Evolutionary conservation across 2,329 filamentous ascomycete species (phyloP).

Genomic region (Fusarium kyushuense): DNA sequence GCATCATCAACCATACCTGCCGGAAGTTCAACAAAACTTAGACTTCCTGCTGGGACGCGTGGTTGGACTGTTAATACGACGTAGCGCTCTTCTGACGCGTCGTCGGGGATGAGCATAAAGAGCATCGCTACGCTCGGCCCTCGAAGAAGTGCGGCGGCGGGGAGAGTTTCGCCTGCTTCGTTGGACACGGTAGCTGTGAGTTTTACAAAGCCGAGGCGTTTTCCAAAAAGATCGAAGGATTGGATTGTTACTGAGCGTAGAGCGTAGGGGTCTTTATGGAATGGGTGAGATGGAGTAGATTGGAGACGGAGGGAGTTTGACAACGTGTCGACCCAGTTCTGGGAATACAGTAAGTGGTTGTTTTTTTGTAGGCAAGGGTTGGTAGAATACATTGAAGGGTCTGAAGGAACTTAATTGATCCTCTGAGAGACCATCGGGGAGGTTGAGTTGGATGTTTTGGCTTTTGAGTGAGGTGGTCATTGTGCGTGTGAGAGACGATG

Average conservation of each 20-base stretch:
- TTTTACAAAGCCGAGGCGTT: slow-evolving; percentile 68
- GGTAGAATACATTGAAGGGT: slow-evolving; percentile 60
- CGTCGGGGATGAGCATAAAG: slow-evolving; percentile 66
- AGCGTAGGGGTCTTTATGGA: slow-evolving; percentile 65
- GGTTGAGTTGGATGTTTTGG: slow-evolving; percentile 56
- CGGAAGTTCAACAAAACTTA: slow-evolving; percentile 68
- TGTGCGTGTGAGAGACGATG: slow-evolving; percentile 8
- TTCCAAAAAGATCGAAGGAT: slow-evolving; percentile 64
- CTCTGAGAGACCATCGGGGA: slow-evolving; percentile 59
- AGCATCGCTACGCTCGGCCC: slow-evolving; percentile 73
- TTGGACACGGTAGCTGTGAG: slow-evolving; percentile 63
- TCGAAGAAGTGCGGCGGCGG: slow-evolving; percentile 67
- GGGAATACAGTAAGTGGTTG: neutral
- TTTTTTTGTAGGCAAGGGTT: accelerated
- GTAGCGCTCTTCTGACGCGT: slow-evolving; percentile 63
- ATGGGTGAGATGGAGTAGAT: slow-evolving; percentile 59
- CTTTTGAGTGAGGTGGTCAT: slow-evolving; percentile 44
- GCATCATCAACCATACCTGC: slow-evolving; percentile 69
- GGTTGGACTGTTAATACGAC: slow-evolving; percentile 71
- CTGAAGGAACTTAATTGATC: slow-evolving; percentile 61
- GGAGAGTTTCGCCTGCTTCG: slow-evolving; percentile 60
- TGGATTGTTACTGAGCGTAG: slow-evolving; percentile 65
- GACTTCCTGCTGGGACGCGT: slow-evolving; percentile 65
- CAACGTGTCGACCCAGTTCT: slow-evolving; percentile 65
- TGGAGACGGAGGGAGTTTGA: slow-evolving; percentile 62